Evolutionary conservation across 257 asterid species (phyloP).

Genomic region (Avicennia marina): DNA sequence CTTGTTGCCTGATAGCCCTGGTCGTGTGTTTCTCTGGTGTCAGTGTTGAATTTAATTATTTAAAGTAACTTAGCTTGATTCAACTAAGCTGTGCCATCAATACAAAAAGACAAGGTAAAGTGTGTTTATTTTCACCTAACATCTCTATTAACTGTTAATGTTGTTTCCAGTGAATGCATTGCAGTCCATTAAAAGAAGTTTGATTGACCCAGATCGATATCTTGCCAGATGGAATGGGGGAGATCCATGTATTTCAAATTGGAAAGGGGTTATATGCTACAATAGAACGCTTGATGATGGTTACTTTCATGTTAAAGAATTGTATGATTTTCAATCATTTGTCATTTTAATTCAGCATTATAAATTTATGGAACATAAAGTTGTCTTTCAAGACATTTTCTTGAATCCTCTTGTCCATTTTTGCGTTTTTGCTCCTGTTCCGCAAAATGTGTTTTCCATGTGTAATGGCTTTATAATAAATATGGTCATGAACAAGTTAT

Average conservation of each 20-base stretch:
- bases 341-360: slow-evolving; percentile 1
- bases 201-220: slow-evolving; percentile 54
- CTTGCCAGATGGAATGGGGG: slow-evolving; percentile 68
- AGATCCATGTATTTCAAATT: slow-evolving; percentile 86
- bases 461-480: neutral
- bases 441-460: no score
- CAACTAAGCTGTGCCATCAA: no score
- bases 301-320: slow-evolving; percentile 63
- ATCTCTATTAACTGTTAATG: slow-evolving; percentile 10
- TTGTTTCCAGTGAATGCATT: slow-evolving; percentile 67
- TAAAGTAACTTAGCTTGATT: no score
- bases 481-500: no score
- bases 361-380: neutral
- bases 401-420: neutral
- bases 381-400: neutral
- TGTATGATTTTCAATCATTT: slow-evolving; percentile 45
- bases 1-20: no score
- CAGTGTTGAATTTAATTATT: neutral
- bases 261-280: slow-evolving; percentile 73
- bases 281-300: slow-evolving; percentile 57
- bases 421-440: no score
- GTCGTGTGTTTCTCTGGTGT: neutral
- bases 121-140: neutral
- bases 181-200: slow-evolving; percentile 43
- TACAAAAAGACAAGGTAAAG: neutral